phyloP scores from a whole-genome alignment of 352 stramenopile species.

The Elongisporangium anandrum region DNA sequence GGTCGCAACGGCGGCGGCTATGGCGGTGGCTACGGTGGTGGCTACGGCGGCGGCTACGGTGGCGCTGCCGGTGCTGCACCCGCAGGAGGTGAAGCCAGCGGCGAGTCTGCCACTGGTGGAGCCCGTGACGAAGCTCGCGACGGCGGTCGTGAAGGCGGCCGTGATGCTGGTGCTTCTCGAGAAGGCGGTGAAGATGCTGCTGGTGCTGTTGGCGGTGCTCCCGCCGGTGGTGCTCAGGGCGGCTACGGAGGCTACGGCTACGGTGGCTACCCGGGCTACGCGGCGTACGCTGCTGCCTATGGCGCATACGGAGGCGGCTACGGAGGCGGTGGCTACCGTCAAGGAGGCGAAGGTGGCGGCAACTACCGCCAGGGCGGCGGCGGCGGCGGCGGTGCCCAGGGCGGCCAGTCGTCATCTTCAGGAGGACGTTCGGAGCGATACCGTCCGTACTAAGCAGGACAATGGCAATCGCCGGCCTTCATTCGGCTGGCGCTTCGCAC shows the following conservation, averaged over 20 bases:
- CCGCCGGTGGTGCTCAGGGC: conserved; percentile 21
- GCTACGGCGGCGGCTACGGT: conserved; percentile 26
- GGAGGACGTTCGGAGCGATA: conserved; percentile 76
- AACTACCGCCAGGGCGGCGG: conserved; percentile 60
- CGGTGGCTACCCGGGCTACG: conserved; percentile 27
- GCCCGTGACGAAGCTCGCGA: too few relatives aligned
- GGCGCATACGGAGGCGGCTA: conserved; percentile 26
- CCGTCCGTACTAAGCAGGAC: conserved; percentile 65
- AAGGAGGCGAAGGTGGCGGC: conserved; percentile 25
- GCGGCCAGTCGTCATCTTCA: conserved; percentile 17
- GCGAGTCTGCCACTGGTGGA: conserved; percentile 12
- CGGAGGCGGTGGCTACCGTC: conserved; percentile 23
- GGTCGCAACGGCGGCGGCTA: conserved; percentile 18
- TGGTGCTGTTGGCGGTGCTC: conserved; percentile 19
- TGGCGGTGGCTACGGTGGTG: conserved; percentile 19
- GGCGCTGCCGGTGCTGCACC: conserved; percentile 14
- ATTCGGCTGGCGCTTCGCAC: too few relatives aligned
- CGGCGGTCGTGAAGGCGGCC: conserved; percentile 10
- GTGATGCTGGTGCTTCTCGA: conserved; percentile 6
- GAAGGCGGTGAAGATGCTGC: conserved; percentile 19
- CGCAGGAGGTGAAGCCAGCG: conserved; percentile 11
- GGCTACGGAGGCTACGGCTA: conserved; percentile 39
- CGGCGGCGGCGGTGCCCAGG: conserved; percentile 29
- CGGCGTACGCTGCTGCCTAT: conserved; percentile 24
- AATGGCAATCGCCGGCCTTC: too few relatives aligned